Evolutionary conservation across 2,329 filamentous ascomycete species (phyloP).

Genomic region (Penicillium sp.): DNA sequence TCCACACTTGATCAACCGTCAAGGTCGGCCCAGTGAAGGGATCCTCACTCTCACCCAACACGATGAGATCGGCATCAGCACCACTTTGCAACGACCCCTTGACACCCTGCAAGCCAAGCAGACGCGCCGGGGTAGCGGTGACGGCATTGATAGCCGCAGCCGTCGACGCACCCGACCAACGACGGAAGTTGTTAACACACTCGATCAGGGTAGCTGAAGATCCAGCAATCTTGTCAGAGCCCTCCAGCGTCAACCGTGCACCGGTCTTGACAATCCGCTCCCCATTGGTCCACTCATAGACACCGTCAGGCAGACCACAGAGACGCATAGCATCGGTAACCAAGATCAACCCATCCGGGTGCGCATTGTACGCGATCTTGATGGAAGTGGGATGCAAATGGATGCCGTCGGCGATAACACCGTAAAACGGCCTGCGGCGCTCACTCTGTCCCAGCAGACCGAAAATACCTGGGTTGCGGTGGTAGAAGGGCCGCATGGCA

Average conservation of each 20-base stretch:
- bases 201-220: constrained; percentile 52
- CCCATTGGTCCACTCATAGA: constrained; percentile 81
- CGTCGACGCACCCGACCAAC: constrained; percentile 42
- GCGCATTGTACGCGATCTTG: constrained; percentile 84
- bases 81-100: constrained; percentile 43
- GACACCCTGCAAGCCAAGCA: constrained; percentile 40
- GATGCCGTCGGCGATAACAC: constrained; percentile 86
- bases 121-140: constrained; percentile 41
- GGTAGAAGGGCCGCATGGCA: constrained; percentile 85
- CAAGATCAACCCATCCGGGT: constrained; percentile 80
- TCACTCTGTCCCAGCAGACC: constrained; percentile 73
- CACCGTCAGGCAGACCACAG: constrained; percentile 77
- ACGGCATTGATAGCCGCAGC: constrained; percentile 43
- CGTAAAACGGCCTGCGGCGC: constrained; percentile 67
- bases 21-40: constrained; percentile 34
- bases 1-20: constrained; percentile 47
- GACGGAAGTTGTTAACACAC: constrained; percentile 47
- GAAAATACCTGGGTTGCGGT: constrained; percentile 88
- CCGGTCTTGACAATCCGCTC: constrained; percentile 62
- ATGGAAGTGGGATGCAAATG: constrained; percentile 85
- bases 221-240: constrained; percentile 75
- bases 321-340: constrained; percentile 93
- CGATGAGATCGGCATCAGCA: constrained; percentile 45
- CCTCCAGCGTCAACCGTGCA: constrained; percentile 70
- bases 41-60: constrained; percentile 38